phyloP scores from a whole-genome alignment of 306 rosid genomes.

The Ochetophila trinervis region DNA sequence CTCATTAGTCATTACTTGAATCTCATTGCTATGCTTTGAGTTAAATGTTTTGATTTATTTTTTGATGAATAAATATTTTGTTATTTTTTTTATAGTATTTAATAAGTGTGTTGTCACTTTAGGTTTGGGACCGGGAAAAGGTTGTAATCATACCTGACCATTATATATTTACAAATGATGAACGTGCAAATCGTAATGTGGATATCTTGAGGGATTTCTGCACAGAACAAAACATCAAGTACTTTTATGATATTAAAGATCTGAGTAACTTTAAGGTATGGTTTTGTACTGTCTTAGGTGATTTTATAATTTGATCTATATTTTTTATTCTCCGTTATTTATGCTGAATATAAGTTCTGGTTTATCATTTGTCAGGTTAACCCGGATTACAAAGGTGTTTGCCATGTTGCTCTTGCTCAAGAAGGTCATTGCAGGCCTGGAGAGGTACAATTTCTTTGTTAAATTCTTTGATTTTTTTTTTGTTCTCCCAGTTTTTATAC shows the following conservation, averaged over 20 bases:
- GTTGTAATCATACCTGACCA: conserved; percentile 91
- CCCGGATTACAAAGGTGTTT: conserved; percentile 97
- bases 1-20: background rate
- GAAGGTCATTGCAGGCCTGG: conserved; percentile 99
- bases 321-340: conserved; percentile 11
- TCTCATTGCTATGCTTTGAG: background rate
- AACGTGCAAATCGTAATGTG: conserved; percentile 93
- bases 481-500: conserved; percentile 5
- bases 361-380: conserved; percentile 59
- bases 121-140: conserved; percentile 98
- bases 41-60: background rate
- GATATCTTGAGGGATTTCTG: conserved; percentile 91
- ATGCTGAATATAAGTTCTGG: conserved; percentile 8
- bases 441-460: conserved; percentile 56
- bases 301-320: conserved; percentile 2
- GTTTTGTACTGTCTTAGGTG: background rate
- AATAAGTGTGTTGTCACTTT: conserved; percentile 7
- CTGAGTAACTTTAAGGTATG: conserved; percentile 84
- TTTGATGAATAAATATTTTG: background rate
- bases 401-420: conserved; percentile 96
- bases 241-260: conserved; percentile 93
- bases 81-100: background rate
- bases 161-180: conserved; percentile 86
- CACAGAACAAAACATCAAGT: conserved; percentile 79
- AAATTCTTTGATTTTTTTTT: background rate